Evolutionary conservation across 2,329 filamentous ascomycete genomes (phyloP).

Genomic region (Mariannaea elegans): DNA sequence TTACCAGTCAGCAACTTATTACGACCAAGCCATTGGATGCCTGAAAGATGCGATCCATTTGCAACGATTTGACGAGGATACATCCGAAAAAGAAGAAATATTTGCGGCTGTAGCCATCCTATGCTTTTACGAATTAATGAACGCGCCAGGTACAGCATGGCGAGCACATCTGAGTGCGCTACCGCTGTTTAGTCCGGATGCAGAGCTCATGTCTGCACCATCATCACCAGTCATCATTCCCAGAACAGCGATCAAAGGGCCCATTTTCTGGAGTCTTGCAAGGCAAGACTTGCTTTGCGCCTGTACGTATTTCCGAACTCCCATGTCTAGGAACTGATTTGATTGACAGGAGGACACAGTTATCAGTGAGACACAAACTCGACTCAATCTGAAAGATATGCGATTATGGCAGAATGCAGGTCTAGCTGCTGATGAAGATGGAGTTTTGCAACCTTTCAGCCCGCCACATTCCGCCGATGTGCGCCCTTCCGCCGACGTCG

Average conservation of each 20-base stretch:
- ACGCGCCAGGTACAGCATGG: conserved; percentile 70
- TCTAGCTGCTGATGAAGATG: conserved; percentile 53
- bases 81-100: conserved; percentile 50
- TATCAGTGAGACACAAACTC: conserved; percentile 39
- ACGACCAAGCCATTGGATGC: conserved; percentile 31
- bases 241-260: conserved; percentile 29
- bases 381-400: conserved; percentile 67
- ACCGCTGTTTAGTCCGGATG: conserved; percentile 64
- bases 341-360: conserved; percentile 9
- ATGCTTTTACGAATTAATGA: conserved; percentile 74
- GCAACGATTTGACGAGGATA: conserved; percentile 51
- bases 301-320: conserved; percentile 20
- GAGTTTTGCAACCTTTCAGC: conserved; percentile 38
- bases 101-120: conserved; percentile 72
- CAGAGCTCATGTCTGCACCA: conserved; percentile 22
- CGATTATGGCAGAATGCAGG: conserved; percentile 71
- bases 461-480: conserved; percentile 51
- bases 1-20: conserved; percentile 34
- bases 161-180: conserved; percentile 71
- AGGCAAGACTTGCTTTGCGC: conserved; percentile 34
- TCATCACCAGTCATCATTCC: conserved; percentile 28
- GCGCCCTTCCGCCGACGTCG: conserved; percentile 59
- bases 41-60: conserved; percentile 28
- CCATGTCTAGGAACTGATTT: background rate
- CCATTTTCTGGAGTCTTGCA: conserved; percentile 37